A percentile compares a stretch with the other conserved stretches of the same genome.
Conservation (phyloP, 176 grass and related monocot genomes). For the Leersia perrieri region DNA sequence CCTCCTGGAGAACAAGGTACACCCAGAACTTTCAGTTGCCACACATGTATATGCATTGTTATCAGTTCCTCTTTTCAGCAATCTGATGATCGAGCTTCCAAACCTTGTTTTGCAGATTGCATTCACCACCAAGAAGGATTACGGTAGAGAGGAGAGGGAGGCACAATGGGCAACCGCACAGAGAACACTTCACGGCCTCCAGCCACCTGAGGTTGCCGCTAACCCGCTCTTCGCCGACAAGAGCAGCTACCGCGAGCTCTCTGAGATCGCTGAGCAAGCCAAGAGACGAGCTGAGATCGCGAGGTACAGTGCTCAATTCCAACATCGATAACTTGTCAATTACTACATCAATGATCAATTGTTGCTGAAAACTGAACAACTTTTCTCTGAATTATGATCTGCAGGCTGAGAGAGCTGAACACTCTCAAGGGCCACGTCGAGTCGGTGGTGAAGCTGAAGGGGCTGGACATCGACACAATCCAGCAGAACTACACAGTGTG, state of each 20-base stretch:
- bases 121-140: constrained; percentile 99
- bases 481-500: constrained; percentile 68
- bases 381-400: background rate
- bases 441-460: constrained; percentile 63
- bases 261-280: constrained; percentile 93
- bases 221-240: constrained; percentile 66
- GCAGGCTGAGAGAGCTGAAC: constrained; percentile 54
- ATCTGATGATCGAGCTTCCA: background rate
- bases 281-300: constrained; percentile 95
- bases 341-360: background rate
- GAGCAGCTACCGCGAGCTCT: constrained; percentile 98
- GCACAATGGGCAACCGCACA: constrained; percentile 92
- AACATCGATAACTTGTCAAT: background rate
- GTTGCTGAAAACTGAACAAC: background rate
- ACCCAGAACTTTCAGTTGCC: background rate
- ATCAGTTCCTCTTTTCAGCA: background rate
- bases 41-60: background rate
- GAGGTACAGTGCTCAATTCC: constrained; percentile 26
- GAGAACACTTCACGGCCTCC: constrained; percentile 95
- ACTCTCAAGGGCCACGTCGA: constrained; percentile 64
- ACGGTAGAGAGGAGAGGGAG: constrained; percentile 82
- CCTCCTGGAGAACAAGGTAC: constrained; percentile 89
- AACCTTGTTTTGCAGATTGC: constrained; percentile 46
- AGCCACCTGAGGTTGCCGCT: constrained; percentile 51
- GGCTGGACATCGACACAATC: constrained; percentile 65